Base-by-base conservation (phyloP, 148 eudicot species). In the Nyssa sinensis region DNA sequence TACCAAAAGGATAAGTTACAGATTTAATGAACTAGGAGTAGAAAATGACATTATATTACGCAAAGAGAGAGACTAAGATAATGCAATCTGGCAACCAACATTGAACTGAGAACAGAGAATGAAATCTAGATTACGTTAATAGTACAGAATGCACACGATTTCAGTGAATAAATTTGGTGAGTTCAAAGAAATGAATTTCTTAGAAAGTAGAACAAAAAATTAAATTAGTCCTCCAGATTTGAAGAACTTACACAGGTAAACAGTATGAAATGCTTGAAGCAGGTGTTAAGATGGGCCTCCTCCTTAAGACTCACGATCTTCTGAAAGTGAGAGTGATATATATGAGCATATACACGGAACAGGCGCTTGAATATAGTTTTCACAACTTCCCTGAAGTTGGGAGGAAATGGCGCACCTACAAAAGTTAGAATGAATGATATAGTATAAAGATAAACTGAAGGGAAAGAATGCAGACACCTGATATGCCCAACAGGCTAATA, bases 301-400 rank as follows among this genome's bases (percentile, higher is more conserved):
- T 95, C 98, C 83, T 95, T 92, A 61, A 95, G 94, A 77, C 90
- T 88, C 57, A 95, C 93, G n/a, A 95, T 95, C 88, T 95, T 95
- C 91, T 95, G 98, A 86, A 95, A 95, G 81, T 95, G 98, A 10
- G 98, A 90, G 66, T 95, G 98, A 74, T 92, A 95, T 29, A 95
- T 95, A 84, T 95, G 98, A 69, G 97, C 98, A 85, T 95, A 95
- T 59, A 95, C 98, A 79, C 98, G 93, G 68, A 95, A 95, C 59
- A 95, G 70, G 76, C 98, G 92, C 79, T 95, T 95, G 79, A 95
- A 95, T 73, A 92, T 95, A 28, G 91, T 90, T 81, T 95, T 95
- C 74, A 92, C 98, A 62, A 95, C 98, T 71, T 95, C 97, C 84
- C 89, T 88, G 79, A 90, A 95, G 83, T 95, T 95, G 59, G 86